Evolutionary conservation across 2,329 filamentous ascomycete species (phyloP).

Genomic region (Fusarium phyllophilum): DNA sequence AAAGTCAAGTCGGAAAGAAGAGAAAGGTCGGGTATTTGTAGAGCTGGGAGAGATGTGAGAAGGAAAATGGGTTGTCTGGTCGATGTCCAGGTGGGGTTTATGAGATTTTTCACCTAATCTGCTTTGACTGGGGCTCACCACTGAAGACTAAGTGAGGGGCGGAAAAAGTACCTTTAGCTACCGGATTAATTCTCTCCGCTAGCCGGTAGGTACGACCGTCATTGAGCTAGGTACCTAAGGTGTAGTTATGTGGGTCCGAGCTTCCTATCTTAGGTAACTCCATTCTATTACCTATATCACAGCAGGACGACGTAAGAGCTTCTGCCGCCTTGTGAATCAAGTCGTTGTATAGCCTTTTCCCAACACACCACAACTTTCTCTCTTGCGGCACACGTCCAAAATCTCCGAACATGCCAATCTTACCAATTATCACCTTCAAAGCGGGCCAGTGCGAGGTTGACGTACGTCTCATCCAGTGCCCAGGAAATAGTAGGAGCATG

Average conservation of each 20-base stretch:
- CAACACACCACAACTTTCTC: slow-evolving; percentile 7
- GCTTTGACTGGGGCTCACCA: slow-evolving; percentile 35
- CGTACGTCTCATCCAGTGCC: slow-evolving; percentile 60
- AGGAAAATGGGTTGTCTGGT: slow-evolving; percentile 52
- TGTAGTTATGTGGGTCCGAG: neutral
- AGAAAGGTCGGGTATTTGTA: slow-evolving; percentile 44
- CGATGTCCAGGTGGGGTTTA: slow-evolving; percentile 54
- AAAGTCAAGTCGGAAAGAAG: slow-evolving; percentile 39
- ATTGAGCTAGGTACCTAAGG: slow-evolving; percentile 11
- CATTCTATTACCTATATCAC: slow-evolving; percentile 9
- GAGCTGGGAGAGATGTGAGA: slow-evolving; percentile 45
- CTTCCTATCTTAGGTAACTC: slow-evolving; percentile 30
- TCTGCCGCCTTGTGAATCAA: slow-evolving; percentile 47
- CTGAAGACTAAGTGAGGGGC: slow-evolving; percentile 16
- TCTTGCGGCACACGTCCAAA: neutral
- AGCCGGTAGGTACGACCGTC: slow-evolving; percentile 1
- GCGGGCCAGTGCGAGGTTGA: slow-evolving; percentile 88
- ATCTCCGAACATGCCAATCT: slow-evolving; percentile 74
- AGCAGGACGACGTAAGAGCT: slow-evolving; percentile 55
- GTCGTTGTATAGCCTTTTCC: slow-evolving; percentile 10
- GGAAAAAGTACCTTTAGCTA: neutral
- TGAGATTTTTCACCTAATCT: slow-evolving; percentile 53
- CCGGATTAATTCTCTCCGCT: slow-evolving; percentile 21
- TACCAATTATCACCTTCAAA: slow-evolving; percentile 94
- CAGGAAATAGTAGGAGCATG: slow-evolving; percentile 11